Conservation (phyloP, 2,329 filamentous ascomycete species). For the Amesomyces nigricolor region DNA sequence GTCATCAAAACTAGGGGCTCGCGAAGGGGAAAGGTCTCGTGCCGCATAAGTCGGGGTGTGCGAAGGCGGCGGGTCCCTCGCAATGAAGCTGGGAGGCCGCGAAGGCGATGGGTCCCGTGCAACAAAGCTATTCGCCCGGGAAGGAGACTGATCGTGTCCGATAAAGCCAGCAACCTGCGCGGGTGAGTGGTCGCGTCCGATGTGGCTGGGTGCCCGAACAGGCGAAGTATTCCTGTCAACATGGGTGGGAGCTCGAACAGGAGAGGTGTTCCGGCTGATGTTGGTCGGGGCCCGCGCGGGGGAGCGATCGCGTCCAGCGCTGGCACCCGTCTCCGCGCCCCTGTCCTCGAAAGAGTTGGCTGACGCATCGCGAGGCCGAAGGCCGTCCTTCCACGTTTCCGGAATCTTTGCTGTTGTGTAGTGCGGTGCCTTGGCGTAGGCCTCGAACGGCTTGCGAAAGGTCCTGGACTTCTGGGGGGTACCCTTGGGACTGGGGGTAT, state of each 20-base stretch:
- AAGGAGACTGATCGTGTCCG: constrained; percentile 22
- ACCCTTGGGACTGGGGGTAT: constrained; percentile 49
- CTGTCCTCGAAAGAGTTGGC: constrained; percentile 31
- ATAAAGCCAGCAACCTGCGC: constrained; percentile 12
- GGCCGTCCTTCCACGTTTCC: constrained; percentile 47
- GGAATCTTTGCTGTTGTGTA: constrained; percentile 59
- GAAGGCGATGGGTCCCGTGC: background rate
- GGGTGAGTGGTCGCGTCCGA: constrained; percentile 23
- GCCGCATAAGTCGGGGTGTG: background rate
- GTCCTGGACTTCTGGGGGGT: constrained; percentile 56
- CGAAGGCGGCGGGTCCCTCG: constrained; percentile 21
- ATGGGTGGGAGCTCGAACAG: constrained; percentile 8
- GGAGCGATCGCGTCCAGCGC: constrained; percentile 22
- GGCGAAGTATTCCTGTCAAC: constrained; percentile 22
- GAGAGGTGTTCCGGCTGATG: constrained; percentile 22
- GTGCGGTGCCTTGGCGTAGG: constrained; percentile 61
- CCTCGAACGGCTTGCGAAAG: constrained; percentile 62
- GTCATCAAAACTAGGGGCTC: constrained; percentile 36
- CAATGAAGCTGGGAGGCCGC: background rate
- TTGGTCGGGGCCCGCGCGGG: constrained; percentile 10
- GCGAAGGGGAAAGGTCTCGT: constrained; percentile 22
- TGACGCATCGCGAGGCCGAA: constrained; percentile 39
- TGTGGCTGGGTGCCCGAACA: constrained; percentile 2
- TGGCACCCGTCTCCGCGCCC: constrained; percentile 31
- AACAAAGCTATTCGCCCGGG: constrained; percentile 5